Base-by-base conservation (phyloP, 2,329 filamentous ascomycete species). In the Trichoderma endophyticum region DNA sequence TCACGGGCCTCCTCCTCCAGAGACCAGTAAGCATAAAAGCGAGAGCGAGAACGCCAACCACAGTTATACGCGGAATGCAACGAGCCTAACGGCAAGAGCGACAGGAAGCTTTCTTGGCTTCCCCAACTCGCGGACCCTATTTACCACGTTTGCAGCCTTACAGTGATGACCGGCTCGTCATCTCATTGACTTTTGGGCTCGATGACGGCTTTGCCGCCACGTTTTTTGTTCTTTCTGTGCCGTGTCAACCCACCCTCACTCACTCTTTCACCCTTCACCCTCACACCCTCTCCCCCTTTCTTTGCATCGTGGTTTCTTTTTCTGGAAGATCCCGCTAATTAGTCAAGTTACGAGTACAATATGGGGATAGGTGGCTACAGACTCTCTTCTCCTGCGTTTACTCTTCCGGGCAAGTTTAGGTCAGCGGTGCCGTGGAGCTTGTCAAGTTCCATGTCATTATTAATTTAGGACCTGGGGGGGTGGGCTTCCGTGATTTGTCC, bases 41-140 rank as follows among this genome's bases (percentile, higher is more conserved):
- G 39, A 43, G 39, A 43, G 39, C 39, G 39, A 43, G 39, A 43
- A 43, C 39, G 39, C 39, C 39, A 43, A 21, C 18, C 2, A 24
- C 28, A 36, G 15, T 26, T n/a, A 30, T 51, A 32, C 34, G 24
- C 34, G 48, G 24, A 8, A 43, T 61, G 66, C 56, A 51, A 61
- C 36, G 39, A 24, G 56, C 36, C 12, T 51, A 39, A 34, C 56
- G 56, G 39, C 56, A 24, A 8, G 56, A n/a, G 66, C 39, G 56
- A 61, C 56, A 51, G 56, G 66, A 69, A 61, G 56, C 56, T 69
- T 69, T 69, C 28, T 61, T 60, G 54, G 56, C 36, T 48, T 30
- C 34, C 9, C 36, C 18, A 24, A 24, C 43, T 65, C 26, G 28
- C 62, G 62, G 62, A 54, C 36, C 36, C 34, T 61, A 24, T 69